Conservation (phyloP, 2,329 filamentous ascomycete species). For the Cladosporium sp. region DNA sequence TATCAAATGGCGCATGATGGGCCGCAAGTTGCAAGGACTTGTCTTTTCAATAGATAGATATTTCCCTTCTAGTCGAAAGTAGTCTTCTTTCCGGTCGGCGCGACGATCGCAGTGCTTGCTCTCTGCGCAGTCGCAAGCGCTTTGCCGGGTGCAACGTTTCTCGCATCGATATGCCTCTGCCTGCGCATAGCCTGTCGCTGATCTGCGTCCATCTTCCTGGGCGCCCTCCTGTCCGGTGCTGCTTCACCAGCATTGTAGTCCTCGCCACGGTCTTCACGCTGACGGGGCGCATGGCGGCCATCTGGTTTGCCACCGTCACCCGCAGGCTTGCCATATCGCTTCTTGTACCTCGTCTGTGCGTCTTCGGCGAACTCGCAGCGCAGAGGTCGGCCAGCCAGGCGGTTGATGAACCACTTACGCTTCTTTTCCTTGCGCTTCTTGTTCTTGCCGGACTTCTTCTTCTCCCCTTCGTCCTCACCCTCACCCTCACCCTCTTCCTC, state of each 20-base stretch:
- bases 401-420: constrained; percentile 74
- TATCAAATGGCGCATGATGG: too few relatives aligned
- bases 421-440: constrained; percentile 42
- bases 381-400: constrained; percentile 69
- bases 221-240: constrained; percentile 22
- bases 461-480: constrained; percentile 36
- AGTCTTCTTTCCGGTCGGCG: constrained; percentile 71
- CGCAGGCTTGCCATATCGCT: constrained; percentile 61
- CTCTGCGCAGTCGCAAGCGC: constrained; percentile 48
- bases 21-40: too few relatives aligned
- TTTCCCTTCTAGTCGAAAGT: constrained; percentile 59
- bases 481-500: constrained; percentile 40
- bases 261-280: not conserved
- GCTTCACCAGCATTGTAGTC: constrained; percentile 15
- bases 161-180: constrained; percentile 37
- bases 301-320: constrained; percentile 14
- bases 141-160: constrained; percentile 39
- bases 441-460: constrained; percentile 33
- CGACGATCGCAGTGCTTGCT: constrained; percentile 72
- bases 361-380: constrained; percentile 94
- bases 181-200: constrained; percentile 27
- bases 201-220: constrained; percentile 28
- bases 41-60: too few relatives aligned
- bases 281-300: constrained; percentile 15
- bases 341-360: constrained; percentile 81